Evolutionary conservation across 306 rosid genomes (phyloP).

Genomic region (Prinsepia uniflora): DNA sequence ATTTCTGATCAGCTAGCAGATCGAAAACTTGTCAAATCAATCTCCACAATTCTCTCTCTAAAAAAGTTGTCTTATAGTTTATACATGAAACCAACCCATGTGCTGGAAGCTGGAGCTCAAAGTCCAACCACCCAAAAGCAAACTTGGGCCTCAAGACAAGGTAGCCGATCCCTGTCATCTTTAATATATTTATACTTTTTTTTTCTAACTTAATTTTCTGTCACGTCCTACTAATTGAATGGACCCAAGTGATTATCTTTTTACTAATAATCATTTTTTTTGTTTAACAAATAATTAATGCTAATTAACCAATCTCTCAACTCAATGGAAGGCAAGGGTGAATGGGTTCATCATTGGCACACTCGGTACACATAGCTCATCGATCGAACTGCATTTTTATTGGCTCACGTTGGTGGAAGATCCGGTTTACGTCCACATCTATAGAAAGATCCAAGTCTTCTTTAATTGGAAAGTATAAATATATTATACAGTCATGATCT

Average conservation of each 20-base stretch:
- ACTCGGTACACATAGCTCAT: background rate
- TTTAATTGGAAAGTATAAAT: conserved; percentile 10
- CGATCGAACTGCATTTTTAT: conserved; percentile 17
- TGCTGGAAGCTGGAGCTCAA: background rate
- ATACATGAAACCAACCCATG: conserved; percentile 3
- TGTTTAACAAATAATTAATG: too few species aligned
- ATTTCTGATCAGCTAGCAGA: too few species aligned
- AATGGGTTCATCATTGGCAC: conserved; percentile 23
- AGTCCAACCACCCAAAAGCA: conserved; percentile 18
- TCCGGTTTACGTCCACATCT: conserved; percentile 24
- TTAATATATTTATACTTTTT: background rate
- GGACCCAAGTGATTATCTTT: too few species aligned
- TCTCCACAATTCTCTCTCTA: background rate
- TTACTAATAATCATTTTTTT: too few species aligned
- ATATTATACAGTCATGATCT: background rate
- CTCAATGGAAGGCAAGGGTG: conserved; percentile 9
- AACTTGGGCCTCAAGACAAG: conserved; percentile 15
- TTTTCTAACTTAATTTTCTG: background rate
- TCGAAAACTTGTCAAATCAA: background rate
- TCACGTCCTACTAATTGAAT: background rate
- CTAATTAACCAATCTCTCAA: background rate
- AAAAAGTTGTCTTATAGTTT: background rate
- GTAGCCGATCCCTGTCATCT: background rate
- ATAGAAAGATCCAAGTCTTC: conserved; percentile 12
- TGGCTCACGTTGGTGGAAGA: conserved; percentile 20